Evolutionary conservation across 1,284 basidiomycete species (phyloP).

Genomic region (Pyrrhoderma noxium): DNA sequence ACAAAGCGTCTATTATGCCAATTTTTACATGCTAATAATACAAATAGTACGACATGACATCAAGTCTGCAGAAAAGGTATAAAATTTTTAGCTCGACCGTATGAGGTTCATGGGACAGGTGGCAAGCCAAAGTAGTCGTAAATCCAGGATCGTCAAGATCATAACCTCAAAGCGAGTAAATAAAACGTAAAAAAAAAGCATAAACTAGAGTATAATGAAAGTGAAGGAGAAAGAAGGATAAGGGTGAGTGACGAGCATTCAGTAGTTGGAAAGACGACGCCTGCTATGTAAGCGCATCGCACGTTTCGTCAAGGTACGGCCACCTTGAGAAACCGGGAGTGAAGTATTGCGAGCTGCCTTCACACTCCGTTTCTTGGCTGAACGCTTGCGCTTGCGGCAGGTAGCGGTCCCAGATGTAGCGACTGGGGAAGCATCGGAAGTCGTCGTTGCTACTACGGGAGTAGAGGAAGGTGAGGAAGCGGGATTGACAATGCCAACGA

Average conservation of each 20-base stretch:
- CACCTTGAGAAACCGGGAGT: too few relatives aligned
- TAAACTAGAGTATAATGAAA: not conserved
- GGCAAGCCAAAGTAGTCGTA: too few relatives aligned
- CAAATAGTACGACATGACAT: not conserved
- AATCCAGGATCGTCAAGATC: not conserved
- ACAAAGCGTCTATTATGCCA: too few relatives aligned
- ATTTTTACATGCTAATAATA: too few relatives aligned
- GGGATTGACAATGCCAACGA: not conserved
- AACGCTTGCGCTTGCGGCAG: conserved; percentile 5
- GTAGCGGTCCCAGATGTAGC: not conserved
- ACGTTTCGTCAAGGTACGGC: not conserved
- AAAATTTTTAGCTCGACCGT: too few relatives aligned
- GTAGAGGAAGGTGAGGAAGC: not conserved
- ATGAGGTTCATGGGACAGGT: too few relatives aligned
- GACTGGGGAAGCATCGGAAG: not conserved
- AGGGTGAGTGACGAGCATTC: not conserved
- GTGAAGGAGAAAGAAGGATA: not conserved
- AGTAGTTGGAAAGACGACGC: conserved; percentile 1
- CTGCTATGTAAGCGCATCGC: conserved; percentile 5
- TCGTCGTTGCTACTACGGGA: not conserved
- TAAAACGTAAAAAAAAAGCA: not conserved
- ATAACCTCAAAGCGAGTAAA: not conserved
- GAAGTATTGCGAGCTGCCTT: too few relatives aligned
- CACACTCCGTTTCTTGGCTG: too few relatives aligned
- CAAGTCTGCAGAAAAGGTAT: too few relatives aligned